A percentile compares a stretch with the other conserved stretches of the same genome.
phyloP scores from a whole-genome alignment of 768 basidiomycete genomes.

The Lyophyllum shimeji region DNA sequence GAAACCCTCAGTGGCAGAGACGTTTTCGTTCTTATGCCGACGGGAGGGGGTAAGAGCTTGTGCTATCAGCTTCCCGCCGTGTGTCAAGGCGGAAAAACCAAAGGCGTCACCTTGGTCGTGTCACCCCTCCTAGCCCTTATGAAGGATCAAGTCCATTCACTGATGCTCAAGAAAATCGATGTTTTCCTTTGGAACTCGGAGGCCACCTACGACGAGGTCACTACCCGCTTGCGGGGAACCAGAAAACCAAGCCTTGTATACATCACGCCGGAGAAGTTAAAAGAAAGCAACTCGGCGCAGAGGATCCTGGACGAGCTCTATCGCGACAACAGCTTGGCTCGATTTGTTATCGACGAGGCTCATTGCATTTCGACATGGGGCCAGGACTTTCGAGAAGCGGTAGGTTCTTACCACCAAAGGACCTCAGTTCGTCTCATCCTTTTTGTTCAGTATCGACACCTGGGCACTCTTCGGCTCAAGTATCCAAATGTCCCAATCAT shows the following conservation, averaged over 20 bases:
- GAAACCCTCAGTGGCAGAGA: constrained; percentile 79
- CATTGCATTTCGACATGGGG: constrained; percentile 97
- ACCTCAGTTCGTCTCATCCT: background rate
- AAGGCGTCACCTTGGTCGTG: constrained; percentile 86
- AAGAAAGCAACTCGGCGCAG: constrained; percentile 56
- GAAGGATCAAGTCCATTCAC: constrained; percentile 77
- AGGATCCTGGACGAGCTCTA: constrained; percentile 60
- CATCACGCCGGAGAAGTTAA: constrained; percentile 88
- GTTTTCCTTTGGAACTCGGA: constrained; percentile 71
- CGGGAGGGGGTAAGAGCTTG: constrained; percentile 89
- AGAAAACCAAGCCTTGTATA: constrained; percentile 74
- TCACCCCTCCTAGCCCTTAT: constrained; percentile 89
- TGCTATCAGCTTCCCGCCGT: constrained; percentile 92
- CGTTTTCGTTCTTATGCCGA: constrained; percentile 95
- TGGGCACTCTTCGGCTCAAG: constrained; percentile 66
- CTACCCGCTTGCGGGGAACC: constrained; percentile 41
- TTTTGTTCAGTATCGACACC: constrained; percentile 58
- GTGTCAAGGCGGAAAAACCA: constrained; percentile 65
- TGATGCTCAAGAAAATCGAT: constrained; percentile 63
- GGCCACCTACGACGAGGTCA: constrained; percentile 37
- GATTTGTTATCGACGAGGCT: constrained; percentile 96
- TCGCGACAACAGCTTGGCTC: constrained; percentile 56
- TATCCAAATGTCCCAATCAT: constrained; percentile 88
- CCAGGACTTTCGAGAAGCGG: constrained; percentile 85
- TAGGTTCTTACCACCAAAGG: constrained; percentile 31